A percentile compares a stretch with the other conserved stretches of the same genome.
These are phyloP conservation scores for Phaeomoniella chlamydospora DNA, from an alignment of 2,329 filamentous ascomycete genomes.

Conservation along the genomic window DNA sequence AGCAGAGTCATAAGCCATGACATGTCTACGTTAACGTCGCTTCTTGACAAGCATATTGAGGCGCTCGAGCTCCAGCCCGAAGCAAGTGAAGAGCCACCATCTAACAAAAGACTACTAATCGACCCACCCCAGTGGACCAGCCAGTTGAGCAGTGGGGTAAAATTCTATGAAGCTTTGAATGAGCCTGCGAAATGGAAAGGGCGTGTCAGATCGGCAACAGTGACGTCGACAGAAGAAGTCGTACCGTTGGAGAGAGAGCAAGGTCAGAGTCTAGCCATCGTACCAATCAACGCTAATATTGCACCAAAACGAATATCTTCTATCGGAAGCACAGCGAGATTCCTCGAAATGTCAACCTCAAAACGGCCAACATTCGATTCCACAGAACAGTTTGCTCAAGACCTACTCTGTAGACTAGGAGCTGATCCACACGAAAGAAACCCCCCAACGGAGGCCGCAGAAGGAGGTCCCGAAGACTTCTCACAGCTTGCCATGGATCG, in stretches of 20 bases:
- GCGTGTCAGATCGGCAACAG: not conserved
- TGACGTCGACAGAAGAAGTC: not conserved
- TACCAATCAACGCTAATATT: not conserved
- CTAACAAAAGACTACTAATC: not conserved
- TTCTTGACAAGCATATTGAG: conserved; percentile 13
- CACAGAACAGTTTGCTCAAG: too few species aligned
- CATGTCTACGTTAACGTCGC: conserved; percentile 12
- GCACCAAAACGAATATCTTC: not conserved
- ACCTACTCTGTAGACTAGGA: too few species aligned
- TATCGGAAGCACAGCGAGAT: not conserved
- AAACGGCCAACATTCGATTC: too few species aligned
- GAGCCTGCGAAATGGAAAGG: not conserved
- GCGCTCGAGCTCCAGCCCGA: conserved; percentile 8
- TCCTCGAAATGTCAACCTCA: not conserved
- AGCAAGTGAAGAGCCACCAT: not conserved
- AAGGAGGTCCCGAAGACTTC: too few species aligned
- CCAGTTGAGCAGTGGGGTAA: not conserved
- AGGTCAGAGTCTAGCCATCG: not conserved
- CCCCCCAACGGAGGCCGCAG: too few species aligned
- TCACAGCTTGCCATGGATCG: too few species aligned
- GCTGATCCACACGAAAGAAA: too few species aligned
- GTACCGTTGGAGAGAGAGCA: too few species aligned
- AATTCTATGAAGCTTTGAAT: not conserved
- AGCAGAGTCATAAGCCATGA: too few species aligned
- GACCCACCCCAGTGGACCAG: not conserved